Conservation (phyloP, 108 stramenopile species). For the Fragilaria radians region DNA sequence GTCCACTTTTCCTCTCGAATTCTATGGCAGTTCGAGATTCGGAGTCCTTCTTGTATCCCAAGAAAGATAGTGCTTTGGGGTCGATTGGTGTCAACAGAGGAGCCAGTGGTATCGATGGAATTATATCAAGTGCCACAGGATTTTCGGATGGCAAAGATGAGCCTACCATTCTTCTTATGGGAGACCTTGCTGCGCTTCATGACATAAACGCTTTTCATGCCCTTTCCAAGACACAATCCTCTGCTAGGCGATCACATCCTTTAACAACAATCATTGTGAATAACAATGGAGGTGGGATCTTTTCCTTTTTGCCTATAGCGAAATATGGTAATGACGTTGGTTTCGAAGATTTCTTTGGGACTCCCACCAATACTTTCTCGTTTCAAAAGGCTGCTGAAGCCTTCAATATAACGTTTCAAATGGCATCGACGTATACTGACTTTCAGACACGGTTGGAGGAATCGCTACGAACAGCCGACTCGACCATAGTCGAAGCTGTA, state of each 20-base stretch:
- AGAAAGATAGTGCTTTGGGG: background rate
- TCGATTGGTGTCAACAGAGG: slow-evolving; percentile 72
- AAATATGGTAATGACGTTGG: slow-evolving; percentile 75
- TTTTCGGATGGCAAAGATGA: slow-evolving; percentile 52
- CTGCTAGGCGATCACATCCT: no score
- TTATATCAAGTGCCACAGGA: slow-evolving; percentile 82
- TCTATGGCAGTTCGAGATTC: slow-evolving; percentile 92
- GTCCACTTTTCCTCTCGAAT: slow-evolving; percentile 79
- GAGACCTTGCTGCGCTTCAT: slow-evolving; percentile 86
- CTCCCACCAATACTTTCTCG: slow-evolving; percentile 74
- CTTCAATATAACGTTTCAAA: slow-evolving; percentile 47
- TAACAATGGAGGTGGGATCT: slow-evolving; percentile 93
- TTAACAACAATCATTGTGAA: slow-evolving; percentile 76
- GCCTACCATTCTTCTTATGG: slow-evolving; percentile 76
- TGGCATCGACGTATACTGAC: slow-evolving; percentile 23
- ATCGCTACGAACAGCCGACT: slow-evolving; percentile 12
- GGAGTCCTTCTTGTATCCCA: slow-evolving; percentile 80
- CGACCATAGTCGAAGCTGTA: slow-evolving; percentile 51
- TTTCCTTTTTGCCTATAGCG: slow-evolving; percentile 92
- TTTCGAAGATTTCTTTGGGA: slow-evolving; percentile 88
- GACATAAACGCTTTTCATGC: slow-evolving; percentile 82
- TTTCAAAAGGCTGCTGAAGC: slow-evolving; percentile 53
- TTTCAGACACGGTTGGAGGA: slow-evolving; percentile 34
- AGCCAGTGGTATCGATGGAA: slow-evolving; percentile 91
- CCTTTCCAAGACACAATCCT: slow-evolving; percentile 41